Evolutionary conservation across 2,329 filamentous ascomycete genomes (phyloP), one percentile per base, ranked within the genome.

Genomic region (Calonectria leucothoes): DNA sequence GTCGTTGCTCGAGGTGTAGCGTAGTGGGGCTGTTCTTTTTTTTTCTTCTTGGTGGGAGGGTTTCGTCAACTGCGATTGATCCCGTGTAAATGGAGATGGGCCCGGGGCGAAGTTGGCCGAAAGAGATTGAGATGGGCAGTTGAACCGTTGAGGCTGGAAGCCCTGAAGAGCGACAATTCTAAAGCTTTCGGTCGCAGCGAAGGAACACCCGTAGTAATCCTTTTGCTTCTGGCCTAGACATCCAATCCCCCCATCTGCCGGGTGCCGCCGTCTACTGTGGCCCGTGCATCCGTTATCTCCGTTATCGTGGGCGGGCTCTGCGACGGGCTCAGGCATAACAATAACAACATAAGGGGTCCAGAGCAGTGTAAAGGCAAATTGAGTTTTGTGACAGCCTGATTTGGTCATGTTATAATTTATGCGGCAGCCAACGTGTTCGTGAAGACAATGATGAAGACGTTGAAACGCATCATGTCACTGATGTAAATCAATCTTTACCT

Each of bases 21-120:
- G 65, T 71, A 71, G 78, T 77, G 78, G 78, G 74, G 75, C 64
- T 51, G n/a, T 45, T 23, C 64, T 51, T 45, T 45, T 23, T 45
- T 8, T 39, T 37, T 39, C n/a, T n/a, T n/a, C n/a, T 39, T 35
- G 12, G 17, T 20, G 25, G 25, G 10, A 23, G 35, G 37, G n/a
- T n/a, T n/a, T 61, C 35, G 35, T 52, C 51, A 33, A 69, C 39
- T 51, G 70, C 27, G 49, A 72, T 68, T 65, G 48, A 68, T n/a
- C 17, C 10, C 7, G 23, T 33, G 59, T 39, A 48, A 45, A 39
- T 23, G 25, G 27, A 25, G n/a, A 17, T n/a, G 29, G 29, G 33
- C 29, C 17, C 12, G 20, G 2, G 11, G 10, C 10, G 27, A 27
- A n/a, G 27, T 25, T 52, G 29, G 27, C 8, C 17, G 17, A 4